phyloP scores from a whole-genome alignment of 78 protist species.

The Monocercomonoides exilis region DNA sequence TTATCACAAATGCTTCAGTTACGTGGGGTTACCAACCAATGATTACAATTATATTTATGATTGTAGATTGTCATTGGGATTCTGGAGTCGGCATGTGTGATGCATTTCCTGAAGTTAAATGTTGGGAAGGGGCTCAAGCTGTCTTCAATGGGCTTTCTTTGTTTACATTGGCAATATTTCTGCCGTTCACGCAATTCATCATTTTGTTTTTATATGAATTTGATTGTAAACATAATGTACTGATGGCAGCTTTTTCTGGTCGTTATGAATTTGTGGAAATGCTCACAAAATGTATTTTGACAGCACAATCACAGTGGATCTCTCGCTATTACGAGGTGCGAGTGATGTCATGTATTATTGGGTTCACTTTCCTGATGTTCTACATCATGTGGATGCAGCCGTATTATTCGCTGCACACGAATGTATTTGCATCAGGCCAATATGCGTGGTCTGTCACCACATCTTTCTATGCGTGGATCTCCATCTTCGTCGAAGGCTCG shows the following conservation, averaged over 20 bases:
- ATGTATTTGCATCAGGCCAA: not conserved
- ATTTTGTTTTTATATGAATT: not conserved
- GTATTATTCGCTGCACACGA: not conserved
- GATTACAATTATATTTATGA: not conserved
- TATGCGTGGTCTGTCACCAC: not conserved
- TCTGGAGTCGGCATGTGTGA: not conserved
- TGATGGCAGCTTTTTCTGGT: not conserved
- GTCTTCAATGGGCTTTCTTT: not conserved
- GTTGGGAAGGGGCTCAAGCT: not conserved
- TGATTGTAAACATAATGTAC: not conserved
- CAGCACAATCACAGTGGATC: not conserved
- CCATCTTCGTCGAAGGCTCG: not conserved
- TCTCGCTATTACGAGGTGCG: not conserved
- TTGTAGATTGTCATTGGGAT: not conserved
- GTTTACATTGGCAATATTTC: not conserved
- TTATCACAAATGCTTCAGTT: not conserved
- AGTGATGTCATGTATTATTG: not conserved
- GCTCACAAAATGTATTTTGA: not conserved
- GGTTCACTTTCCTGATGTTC: not conserved
- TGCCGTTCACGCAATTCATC: not conserved
- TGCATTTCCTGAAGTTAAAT: not conserved
- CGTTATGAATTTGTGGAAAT: not conserved
- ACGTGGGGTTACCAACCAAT: not conserved
- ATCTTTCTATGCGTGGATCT: not conserved
- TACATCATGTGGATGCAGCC: slow-evolving; percentile 2